A percentile compares a stretch with the other conserved stretches of the same genome.
phyloP scores from a whole-genome alignment of 768 basidiomycete species.

The Antrodiella citrinella region DNA sequence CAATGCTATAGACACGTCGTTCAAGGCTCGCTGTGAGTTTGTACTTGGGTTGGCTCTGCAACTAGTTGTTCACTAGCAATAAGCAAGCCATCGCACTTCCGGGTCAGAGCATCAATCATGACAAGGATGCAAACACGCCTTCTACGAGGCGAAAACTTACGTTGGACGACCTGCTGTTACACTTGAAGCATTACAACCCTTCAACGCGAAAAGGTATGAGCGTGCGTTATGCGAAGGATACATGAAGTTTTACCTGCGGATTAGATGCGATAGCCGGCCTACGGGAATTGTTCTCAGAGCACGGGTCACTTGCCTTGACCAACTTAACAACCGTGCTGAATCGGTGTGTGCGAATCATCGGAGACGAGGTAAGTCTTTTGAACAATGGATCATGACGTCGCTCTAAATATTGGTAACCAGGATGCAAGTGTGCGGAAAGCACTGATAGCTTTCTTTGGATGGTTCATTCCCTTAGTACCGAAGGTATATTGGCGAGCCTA shows the following conservation, averaged over 20 bases:
- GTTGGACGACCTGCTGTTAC: conserved; percentile 66
- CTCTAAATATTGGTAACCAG: conserved; percentile 30
- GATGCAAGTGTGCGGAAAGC: conserved; percentile 74
- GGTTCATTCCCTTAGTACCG: conserved; percentile 63
- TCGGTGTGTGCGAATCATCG: conserved; percentile 61
- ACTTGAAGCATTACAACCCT: conserved; percentile 79
- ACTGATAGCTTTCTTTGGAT: conserved; percentile 57
- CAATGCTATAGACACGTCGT: conserved; percentile 93
- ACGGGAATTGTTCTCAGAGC: conserved; percentile 58
- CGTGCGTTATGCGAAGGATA: no score
- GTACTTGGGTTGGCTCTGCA: no score
- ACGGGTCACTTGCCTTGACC: conserved; percentile 46
- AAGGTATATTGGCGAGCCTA: no score
- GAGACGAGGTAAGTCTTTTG: conserved; percentile 60
- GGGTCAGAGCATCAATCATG: conserved; percentile 62
- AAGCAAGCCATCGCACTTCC: conserved; percentile 80
- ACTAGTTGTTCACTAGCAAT: conserved; percentile 10
- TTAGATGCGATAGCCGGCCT: conserved; percentile 69
- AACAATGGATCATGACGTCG: not conserved
- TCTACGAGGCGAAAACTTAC: conserved; percentile 71
- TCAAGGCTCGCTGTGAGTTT: conserved; percentile 82
- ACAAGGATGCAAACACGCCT: conserved; percentile 49
- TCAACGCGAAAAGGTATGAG: conserved; percentile 62
- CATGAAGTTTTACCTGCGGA: conserved; percentile 2
- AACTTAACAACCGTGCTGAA: conserved; percentile 49